Evolutionary conservation across 768 basidiomycete genomes (phyloP), one percentile per base, ranked within the genome.

Genomic region (Pleurotus sapidus): DNA sequence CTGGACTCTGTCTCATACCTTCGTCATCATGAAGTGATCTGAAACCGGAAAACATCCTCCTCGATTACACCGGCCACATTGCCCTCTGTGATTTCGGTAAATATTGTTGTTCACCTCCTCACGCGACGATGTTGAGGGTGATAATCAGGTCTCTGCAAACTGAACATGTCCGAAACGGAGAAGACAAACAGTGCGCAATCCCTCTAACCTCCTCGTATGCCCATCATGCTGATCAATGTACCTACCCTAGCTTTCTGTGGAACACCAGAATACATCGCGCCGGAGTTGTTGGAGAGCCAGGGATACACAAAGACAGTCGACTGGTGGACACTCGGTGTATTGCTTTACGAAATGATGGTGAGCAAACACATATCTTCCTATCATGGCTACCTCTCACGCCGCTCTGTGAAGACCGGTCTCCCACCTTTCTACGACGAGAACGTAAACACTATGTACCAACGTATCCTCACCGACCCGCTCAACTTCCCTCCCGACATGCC

Each of bases 401-500:
- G 45, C 46, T 24, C 25, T 57, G 17, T 37, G 56, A 67, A 97
- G 86, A 93, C 96, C 4, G 96, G 96, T 37, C 83, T 99, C 14
- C 97, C 96, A 9, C 96, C 96, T 3, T 98, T 97, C 82, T 99
- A 98, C 70, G 95, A 98, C 65, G 96, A 99, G 71, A 97, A 98
- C 70, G 95, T 96, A 43, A 95, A 96, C 75, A 89, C 91, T 43
- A 97, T 95, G 95, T 95, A 96, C 69, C 91, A 95, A 70, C 88
- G 95, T 58, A 98, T 98, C 68, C 82, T 98, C 23, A 82, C 87
- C 23, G 96, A 99, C 66, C 96, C 95, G 1, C 84, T 99, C 38
- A 80, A 89, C 38, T 98, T 99, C 81, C 91, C 92, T 6, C 76
- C 86, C 9, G 95, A 98, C 64, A 89, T 98, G 76, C 79, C 88